phyloP scores from a whole-genome alignment of 2,329 filamentous ascomycete genomes.

The Talaromyces atroroseus region DNA sequence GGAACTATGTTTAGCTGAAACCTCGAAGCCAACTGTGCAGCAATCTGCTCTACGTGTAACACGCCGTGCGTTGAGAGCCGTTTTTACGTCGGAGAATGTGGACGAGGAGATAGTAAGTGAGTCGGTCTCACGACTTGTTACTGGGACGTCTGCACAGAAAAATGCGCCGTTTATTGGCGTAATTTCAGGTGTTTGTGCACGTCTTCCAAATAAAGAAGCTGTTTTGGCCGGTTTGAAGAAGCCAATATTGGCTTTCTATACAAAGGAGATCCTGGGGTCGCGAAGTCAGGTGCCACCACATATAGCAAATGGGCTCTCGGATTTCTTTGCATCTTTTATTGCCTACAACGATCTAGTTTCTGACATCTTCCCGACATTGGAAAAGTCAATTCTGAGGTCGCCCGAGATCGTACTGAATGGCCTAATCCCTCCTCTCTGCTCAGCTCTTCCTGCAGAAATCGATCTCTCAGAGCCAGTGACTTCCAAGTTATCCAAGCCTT shows the following conservation, averaged over 20 bases:
- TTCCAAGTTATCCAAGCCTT: constrained; percentile 71
- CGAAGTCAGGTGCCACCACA: constrained; percentile 65
- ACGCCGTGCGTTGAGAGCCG: constrained; percentile 69
- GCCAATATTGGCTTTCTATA: constrained; percentile 75
- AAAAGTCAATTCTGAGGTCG: constrained; percentile 81
- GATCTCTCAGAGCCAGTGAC: constrained; percentile 73
- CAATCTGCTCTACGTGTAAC: constrained; percentile 72
- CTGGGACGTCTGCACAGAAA: constrained; percentile 62
- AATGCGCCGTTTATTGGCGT: constrained; percentile 77
- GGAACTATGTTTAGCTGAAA: constrained; percentile 68
- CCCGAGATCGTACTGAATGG: constrained; percentile 84
- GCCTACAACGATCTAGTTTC: constrained; percentile 68
- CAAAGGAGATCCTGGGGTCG: constrained; percentile 77
- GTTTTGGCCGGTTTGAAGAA: constrained; percentile 62
- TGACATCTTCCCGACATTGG: constrained; percentile 72
- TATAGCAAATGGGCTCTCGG: constrained; percentile 64
- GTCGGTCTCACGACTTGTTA: constrained; percentile 61
- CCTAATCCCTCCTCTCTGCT: constrained; percentile 67
- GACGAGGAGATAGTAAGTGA: constrained; percentile 58
- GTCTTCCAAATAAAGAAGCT: constrained; percentile 59
- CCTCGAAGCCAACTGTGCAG: constrained; percentile 58
- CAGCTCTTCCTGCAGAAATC: constrained; percentile 61
- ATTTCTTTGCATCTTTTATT: constrained; percentile 77
- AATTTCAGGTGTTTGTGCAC: constrained; percentile 77
- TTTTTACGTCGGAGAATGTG: constrained; percentile 57